Conservation (phyloP, 2,329 filamentous ascomycete genomes). For the Sarocladiaceae sp. region DNA sequence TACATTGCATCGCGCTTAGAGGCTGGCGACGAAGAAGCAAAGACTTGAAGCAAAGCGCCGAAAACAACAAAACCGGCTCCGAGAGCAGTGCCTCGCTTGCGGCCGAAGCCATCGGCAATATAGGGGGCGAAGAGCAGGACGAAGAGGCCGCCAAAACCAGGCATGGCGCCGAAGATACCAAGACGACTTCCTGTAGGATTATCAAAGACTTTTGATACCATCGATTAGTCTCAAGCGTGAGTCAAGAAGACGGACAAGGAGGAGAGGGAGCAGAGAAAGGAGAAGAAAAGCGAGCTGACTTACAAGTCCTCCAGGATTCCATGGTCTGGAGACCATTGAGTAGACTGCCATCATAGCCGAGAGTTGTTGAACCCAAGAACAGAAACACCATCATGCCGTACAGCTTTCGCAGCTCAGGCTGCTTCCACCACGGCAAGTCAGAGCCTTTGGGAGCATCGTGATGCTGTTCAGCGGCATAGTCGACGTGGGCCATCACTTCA, state of each 20-base stretch:
- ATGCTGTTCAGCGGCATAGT: not conserved
- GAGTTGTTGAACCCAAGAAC: not conserved
- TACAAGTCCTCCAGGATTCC: not conserved
- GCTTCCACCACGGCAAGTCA: not conserved
- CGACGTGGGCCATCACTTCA: not conserved
- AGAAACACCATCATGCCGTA: slow-evolving; percentile 1
- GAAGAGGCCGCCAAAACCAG: not conserved
- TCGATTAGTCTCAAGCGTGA: too few relatives aligned
- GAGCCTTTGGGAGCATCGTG: not conserved
- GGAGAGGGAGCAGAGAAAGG: too few relatives aligned
- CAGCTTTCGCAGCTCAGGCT: not conserved
- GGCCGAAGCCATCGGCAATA: not conserved
- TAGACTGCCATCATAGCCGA: not conserved
- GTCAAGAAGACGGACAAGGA: too few relatives aligned
- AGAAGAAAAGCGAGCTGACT: too few relatives aligned
- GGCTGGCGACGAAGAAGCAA: not conserved
- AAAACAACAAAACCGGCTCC: not conserved
- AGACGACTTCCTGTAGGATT: slow-evolving; percentile 1
- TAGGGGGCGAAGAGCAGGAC: not conserved
- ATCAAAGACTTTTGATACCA: not conserved
- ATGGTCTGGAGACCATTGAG: slow-evolving; percentile 2
- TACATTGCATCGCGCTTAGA: slow-evolving; percentile 1
- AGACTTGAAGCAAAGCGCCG: not conserved
- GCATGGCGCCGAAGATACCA: slow-evolving; percentile 3
- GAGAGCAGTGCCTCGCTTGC: not conserved